Evolutionary conservation across 2,329 filamentous ascomycete genomes (phyloP).

Genomic region (Cryphonectria japonica): DNA sequence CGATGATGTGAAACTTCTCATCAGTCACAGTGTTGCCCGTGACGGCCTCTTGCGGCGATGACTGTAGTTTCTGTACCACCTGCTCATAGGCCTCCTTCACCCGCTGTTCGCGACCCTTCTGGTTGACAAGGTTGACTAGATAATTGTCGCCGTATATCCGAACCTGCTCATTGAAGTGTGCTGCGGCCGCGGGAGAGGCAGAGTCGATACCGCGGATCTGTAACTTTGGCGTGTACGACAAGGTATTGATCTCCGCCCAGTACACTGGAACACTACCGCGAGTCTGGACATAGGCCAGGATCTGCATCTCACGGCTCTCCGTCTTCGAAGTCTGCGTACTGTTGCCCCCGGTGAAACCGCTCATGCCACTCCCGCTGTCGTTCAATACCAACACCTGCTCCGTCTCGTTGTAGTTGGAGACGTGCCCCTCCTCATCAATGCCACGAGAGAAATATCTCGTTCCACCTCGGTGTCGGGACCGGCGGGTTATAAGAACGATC

Average conservation of each 20-base stretch:
- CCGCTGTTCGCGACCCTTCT: conserved; percentile 85
- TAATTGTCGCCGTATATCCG: conserved; percentile 94
- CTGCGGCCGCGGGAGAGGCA: conserved; percentile 75
- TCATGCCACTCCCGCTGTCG: conserved; percentile 72
- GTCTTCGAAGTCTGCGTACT: conserved; percentile 75
- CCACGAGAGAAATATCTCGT: conserved; percentile 95
- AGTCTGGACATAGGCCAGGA: conserved; percentile 94
- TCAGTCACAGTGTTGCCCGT: conserved; percentile 70
- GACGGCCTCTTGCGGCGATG: conserved; percentile 66
- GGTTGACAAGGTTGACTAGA: conserved; percentile 95
- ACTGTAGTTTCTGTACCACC: conserved; percentile 76
- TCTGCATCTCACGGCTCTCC: conserved; percentile 76
- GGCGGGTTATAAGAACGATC: conserved; percentile 83
- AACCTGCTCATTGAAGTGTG: conserved; percentile 94
- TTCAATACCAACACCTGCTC: conserved; percentile 92
- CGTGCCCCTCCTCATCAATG: conserved; percentile 89
- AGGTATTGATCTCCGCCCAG: conserved; percentile 94
- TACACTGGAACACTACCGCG: conserved; percentile 94
- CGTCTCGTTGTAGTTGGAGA: conserved; percentile 99
- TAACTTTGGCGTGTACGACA: conserved; percentile 89
- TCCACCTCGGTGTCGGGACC: conserved; percentile 85
- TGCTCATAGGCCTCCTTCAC: conserved; percentile 95
- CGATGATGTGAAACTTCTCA: conserved; percentile 82
- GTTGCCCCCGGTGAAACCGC: conserved; percentile 78
- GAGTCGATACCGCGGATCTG: conserved; percentile 85